These are phyloP conservation scores for Aspergillus pseudonomiae DNA, from an alignment of 2,329 filamentous ascomycete species.

Conservation along the genomic window DNA sequence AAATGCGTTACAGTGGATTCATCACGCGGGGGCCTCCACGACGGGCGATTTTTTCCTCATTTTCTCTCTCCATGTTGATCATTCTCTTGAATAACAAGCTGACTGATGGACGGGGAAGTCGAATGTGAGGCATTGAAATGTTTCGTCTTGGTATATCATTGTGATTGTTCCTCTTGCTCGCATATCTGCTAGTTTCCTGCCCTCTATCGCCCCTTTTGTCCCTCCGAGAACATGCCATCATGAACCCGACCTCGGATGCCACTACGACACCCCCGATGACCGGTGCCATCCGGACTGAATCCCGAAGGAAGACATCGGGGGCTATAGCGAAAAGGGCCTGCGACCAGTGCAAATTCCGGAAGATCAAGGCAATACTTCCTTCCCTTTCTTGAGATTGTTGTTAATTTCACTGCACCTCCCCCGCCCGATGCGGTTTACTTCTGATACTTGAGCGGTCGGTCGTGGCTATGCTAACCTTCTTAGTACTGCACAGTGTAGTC, in stretches of 20 bases:
- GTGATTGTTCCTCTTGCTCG: neutral
- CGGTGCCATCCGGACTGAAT: slow-evolving; percentile 27
- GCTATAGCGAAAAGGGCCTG: slow-evolving; percentile 41
- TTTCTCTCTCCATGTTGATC: neutral
- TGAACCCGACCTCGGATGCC: slow-evolving; percentile 28
- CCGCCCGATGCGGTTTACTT: neutral
- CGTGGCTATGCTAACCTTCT: slow-evolving; percentile 5
- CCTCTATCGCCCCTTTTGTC: neutral
- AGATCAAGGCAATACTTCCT: slow-evolving; percentile 36
- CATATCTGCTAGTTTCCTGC: neutral
- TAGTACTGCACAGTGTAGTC: slow-evolving; percentile 36
- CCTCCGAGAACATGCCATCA: slow-evolving; percentile 25
- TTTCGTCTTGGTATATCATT: neutral
- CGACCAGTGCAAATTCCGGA: slow-evolving; percentile 46
- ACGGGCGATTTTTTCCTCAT: neutral
- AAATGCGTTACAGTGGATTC: neutral
- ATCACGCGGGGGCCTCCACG: slow-evolving; percentile 1
- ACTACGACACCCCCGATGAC: slow-evolving; percentile 21
- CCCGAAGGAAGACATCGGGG: slow-evolving; percentile 26
- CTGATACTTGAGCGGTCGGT: slow-evolving; percentile 1
- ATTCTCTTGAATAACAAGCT: neutral
- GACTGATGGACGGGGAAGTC: neutral
- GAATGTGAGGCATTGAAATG: neutral
- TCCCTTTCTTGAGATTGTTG: neutral
- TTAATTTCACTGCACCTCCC: neutral